phyloP scores from a whole-genome alignment of 371 early-diverging fungal genomes.

The Rhizopus microsporus region DNA sequence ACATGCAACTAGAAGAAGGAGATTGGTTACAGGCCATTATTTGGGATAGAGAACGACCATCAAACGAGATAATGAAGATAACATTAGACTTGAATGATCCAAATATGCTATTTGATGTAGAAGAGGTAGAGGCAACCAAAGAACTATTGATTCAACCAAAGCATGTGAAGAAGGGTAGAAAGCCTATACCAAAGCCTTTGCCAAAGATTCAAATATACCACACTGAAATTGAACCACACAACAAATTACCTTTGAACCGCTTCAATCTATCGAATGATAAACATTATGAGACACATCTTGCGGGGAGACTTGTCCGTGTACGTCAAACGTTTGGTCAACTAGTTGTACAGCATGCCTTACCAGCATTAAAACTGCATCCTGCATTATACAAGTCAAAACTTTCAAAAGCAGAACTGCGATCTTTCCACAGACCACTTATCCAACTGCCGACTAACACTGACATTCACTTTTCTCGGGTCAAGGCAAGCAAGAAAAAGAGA shows the following conservation, averaged over 20 bases:
- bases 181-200: conserved; percentile 38
- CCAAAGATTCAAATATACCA: conserved; percentile 51
- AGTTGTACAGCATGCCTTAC: conserved; percentile 91
- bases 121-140: conserved; percentile 56
- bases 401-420: conserved; percentile 85
- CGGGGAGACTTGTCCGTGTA: conserved; percentile 75
- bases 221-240: conserved; percentile 52
- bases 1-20: conserved; percentile 62
- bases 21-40: conserved; percentile 72
- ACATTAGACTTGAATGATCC: conserved; percentile 76
- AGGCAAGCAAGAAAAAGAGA: conserved; percentile 71
- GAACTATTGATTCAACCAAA: conserved; percentile 44
- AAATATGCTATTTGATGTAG: conserved; percentile 72
- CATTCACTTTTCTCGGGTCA: conserved; percentile 73
- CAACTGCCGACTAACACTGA: conserved; percentile 59
- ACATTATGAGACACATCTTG: conserved; percentile 81
- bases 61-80: conserved; percentile 61
- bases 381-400: conserved; percentile 89
- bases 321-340: conserved; percentile 91
- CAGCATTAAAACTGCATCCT: conserved; percentile 88
- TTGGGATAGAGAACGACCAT: conserved; percentile 73
- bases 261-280: conserved; percentile 97
- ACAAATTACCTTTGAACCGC: conserved; percentile 68
- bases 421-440: conserved; percentile 93
- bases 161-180: conserved; percentile 46